Percentiles rank a stretch among this genome's conserved stretches.
These are phyloP conservation scores for Aspergillus sp. DNA, from an alignment of 2,329 filamentous ascomycete genomes.

Conservation along the genomic window DNA sequence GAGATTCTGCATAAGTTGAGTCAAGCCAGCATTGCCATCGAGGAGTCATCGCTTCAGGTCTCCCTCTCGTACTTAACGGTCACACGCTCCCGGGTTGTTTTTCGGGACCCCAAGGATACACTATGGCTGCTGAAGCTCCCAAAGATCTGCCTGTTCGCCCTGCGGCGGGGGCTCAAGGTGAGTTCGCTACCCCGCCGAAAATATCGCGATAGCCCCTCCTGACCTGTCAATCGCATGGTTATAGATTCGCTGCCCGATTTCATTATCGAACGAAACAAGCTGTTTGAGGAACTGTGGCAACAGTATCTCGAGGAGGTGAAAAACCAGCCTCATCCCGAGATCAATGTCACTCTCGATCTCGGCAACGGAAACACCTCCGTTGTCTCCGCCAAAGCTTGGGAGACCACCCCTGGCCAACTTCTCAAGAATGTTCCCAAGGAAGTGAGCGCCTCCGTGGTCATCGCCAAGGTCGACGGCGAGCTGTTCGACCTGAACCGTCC, in stretches of 20 bases:
- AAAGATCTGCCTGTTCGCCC: conserved; percentile 37
- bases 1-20: neutral
- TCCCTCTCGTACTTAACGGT: conserved; percentile 11
- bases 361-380: conserved; percentile 39
- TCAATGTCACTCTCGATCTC: conserved; percentile 49
- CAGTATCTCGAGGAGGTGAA: conserved; percentile 74
- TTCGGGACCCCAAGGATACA: conserved; percentile 12
- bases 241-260: conserved; percentile 62
- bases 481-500: conserved; percentile 93
- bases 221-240: conserved; percentile 22
- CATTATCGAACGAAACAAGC: conserved; percentile 75
- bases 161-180: conserved; percentile 27
- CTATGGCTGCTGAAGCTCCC: conserved; percentile 34
- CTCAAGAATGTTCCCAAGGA: conserved; percentile 77
- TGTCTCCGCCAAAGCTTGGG: conserved; percentile 72
- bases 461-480: conserved; percentile 78
- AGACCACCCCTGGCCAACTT: conserved; percentile 82
- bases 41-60: conserved; percentile 10
- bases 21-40: neutral
- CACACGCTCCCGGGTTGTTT: conserved; percentile 18
- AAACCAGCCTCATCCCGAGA: conserved; percentile 44
- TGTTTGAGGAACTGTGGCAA: conserved; percentile 87
- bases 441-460: conserved; percentile 78
- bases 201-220: conserved; percentile 26
- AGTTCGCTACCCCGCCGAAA: conserved; percentile 32